phyloP scores from a whole-genome alignment of 2,329 filamentous ascomycete species.

The Stachybotrys elegans region DNA sequence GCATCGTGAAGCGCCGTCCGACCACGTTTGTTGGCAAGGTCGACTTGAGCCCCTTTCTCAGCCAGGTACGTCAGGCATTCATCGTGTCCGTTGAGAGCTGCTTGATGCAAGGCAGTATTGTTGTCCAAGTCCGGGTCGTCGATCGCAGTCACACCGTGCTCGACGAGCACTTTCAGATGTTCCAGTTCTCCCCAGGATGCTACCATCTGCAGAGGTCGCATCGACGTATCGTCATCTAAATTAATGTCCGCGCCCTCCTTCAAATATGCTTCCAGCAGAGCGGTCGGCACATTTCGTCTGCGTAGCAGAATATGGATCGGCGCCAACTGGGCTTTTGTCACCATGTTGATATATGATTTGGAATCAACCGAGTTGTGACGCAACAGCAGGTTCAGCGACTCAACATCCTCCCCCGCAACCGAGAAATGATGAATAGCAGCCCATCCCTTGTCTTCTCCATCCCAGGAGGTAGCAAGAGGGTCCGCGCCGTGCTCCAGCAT shows the following conservation, averaged over 20 bases:
- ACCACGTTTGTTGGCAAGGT: neutral
- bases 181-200: neutral
- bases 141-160: neutral
- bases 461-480: too few species aligned
- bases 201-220: neutral
- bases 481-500: neutral
- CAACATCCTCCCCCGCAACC: too few species aligned
- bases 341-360: neutral
- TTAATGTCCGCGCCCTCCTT: neutral
- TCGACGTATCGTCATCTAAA: neutral
- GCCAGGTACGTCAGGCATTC: neutral
- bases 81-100: neutral
- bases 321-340: neutral
- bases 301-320: neutral
- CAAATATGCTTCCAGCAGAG: neutral
- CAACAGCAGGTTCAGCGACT: too few species aligned
- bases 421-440: too few species aligned
- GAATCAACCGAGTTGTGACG: too few species aligned
- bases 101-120: neutral
- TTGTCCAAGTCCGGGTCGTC: neutral
- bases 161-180: neutral
- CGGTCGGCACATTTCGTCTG: neutral
- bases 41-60: neutral
- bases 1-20: neutral
- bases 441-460: too few species aligned